Percentiles rank a stretch among this genome's conserved stretches.
These are phyloP conservation scores for Mycosphaerella arachidis DNA, from an alignment of 2,329 filamentous ascomycete species.

Conservation along the genomic window DNA sequence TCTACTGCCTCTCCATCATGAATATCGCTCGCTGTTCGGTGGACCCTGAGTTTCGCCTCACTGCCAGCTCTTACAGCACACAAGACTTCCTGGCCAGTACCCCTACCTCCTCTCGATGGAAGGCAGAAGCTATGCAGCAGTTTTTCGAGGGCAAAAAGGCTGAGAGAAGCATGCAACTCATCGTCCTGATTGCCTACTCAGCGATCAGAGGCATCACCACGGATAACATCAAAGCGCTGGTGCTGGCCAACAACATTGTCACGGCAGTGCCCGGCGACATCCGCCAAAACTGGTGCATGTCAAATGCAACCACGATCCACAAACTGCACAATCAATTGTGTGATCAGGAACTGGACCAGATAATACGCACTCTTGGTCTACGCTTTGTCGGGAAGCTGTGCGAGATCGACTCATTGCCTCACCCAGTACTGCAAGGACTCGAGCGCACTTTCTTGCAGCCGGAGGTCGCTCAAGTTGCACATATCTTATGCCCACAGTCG, in stretches of 20 bases:
- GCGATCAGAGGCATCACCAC: constrained; percentile 23
- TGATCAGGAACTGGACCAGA: constrained; percentile 15
- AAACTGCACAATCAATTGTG: constrained; percentile 34
- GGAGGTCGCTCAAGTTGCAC: constrained; percentile 10
- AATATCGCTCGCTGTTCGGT: constrained; percentile 25
- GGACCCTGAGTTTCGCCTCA: constrained; percentile 20
- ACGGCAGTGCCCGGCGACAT: constrained; percentile 26
- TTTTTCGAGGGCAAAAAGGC: constrained; percentile 33
- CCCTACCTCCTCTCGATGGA: constrained; percentile 25
- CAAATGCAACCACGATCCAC: constrained; percentile 28
- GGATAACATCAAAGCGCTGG: constrained; percentile 24
- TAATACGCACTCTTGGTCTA: constrained; percentile 25
- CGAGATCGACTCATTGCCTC: constrained; percentile 24
- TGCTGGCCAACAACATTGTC: constrained; percentile 29
- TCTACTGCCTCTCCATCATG: constrained; percentile 38
- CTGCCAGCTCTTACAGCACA: constrained; percentile 26
- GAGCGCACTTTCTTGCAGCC: constrained; percentile 18
- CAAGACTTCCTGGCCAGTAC: constrained; percentile 31
- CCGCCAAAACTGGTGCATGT: constrained; percentile 29
- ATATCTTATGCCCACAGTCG: constrained; percentile 16
- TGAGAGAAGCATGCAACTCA: constrained; percentile 32
- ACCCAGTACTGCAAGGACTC: constrained; percentile 16
- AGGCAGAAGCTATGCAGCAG: constrained; percentile 29
- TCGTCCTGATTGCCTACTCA: constrained; percentile 31
- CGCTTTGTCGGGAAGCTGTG: constrained; percentile 25